Base-by-base conservation (phyloP, 1,284 basidiomycete species). In the Cutaneotrichosporon dermatis region DNA sequence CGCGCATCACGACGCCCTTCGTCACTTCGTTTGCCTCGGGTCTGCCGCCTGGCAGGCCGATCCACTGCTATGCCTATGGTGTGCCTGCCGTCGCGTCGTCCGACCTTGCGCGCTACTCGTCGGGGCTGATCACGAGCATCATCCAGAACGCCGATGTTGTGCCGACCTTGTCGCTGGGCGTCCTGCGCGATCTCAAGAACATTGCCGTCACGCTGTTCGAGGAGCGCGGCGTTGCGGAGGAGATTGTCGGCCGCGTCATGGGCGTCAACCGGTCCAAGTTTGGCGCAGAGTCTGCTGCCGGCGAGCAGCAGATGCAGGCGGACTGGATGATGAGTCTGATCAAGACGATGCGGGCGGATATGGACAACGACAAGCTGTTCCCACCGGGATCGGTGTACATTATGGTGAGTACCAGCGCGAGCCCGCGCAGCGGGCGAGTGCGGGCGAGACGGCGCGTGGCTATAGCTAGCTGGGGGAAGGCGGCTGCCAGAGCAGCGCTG, bases 181-280 rank as follows among this genome's bases (percentile, higher is more conserved):
- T 76, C 7, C 66, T 83, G 16, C 72, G 79, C 43, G 81, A 83
- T 66, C 71, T 83, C 45, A 80, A 79, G 67, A 80, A 79, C 62
- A 73, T 82, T 39, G 79, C 81, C 4, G 57, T 76, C 25, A 78
- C 76, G 1, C 67, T 81, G 54, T 74, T 73, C 49, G 78, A 80
- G 53, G 79, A 81, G 57, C 67, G 69, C 3, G 71, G 71, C 37
- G 68, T 80, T 3, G 79, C 80, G 12, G 78, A 80, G 56, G 80
- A 82, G 65, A 81, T 83, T 55, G 76, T 83, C 16, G 78, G 76
- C 7, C 68, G 78, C 49, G 79, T 80, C 43, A 59, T 76, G 2
- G 76, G 74, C 6, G 60, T 76, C 6, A 68, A 75, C 54, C 62
- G 63, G 45, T 53, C 56, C 33, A 69, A 71, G 44, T 65, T 69